Evolutionary conservation across 164 flowering plant species (phyloP), one percentile per base, ranked within the genome.

Genomic region (Magnolia kwangsiensis): DNA sequence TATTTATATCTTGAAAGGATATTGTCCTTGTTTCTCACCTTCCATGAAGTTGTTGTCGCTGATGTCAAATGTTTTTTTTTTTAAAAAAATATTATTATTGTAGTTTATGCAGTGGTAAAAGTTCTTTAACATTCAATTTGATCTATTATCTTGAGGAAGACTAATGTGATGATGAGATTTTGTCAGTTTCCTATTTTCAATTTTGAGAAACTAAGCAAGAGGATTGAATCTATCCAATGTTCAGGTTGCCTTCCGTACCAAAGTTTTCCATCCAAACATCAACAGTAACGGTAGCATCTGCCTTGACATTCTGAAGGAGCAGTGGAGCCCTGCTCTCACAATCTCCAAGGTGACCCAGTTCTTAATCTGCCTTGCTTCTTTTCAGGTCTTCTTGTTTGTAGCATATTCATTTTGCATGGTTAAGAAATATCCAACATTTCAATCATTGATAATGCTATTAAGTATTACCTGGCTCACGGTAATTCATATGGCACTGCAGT

Each of bases 321-420:
- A 89, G 77, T 89, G 91, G 91, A 89, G 90, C 78, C 91, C 90
- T 65, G 91, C 91, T 24, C 86, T 89, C 27, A 89, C 90, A 0
- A 80, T 89, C 55, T 87, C 91, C 69, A 87, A 87, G 91, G 91
- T 88, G 72, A 77, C 65, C 10, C 50, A 0, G 16, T 37, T 69
- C 55, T 49, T 68, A 45, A 67, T 10, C 70, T 50, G 23, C 63
- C 8, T 20, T 24, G 1, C 27, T 24, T 8, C 7, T 58, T n/a
- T 37, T 3, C 45, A 3, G 45, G 8, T 65, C n/a, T 31, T 3
- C 51, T 51, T 6, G 14, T 23, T 5, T 37, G 45, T 37, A 55
- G 61, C 16, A 55, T 10, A 55, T 0, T 2, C 61, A 55, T 55
- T 10, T 55, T 11, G 61, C 18, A 55, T 10, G 13, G 11, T 55